Evolutionary conservation across 805 yeast species (phyloP), one percentile per base, ranked within the genome.

Genomic region (Wickerhamia fluorescens): DNA sequence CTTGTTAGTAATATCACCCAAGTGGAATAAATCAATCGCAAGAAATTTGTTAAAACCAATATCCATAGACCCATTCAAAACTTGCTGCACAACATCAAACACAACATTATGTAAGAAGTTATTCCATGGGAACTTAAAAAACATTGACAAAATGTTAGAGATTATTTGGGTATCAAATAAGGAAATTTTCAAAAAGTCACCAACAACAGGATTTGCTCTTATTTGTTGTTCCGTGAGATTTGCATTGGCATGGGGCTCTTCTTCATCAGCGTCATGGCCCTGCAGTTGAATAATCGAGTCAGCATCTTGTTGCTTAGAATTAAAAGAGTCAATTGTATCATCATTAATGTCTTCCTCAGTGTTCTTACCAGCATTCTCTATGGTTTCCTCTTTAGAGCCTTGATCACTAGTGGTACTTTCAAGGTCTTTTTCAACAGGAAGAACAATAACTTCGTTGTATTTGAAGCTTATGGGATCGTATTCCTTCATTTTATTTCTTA

Each of bases 21-120:
- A 43, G 24, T 56, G 78, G 51, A 83, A 77, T 30, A 83, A 56
- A 42, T 85, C 89, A 29, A 59, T 59, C 14, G 69, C 66, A 36
- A 64, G 45, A 29, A 57, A 63, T 42, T 61, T 61, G 44, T 64
- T 64, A 48, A 61, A 63, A n/a, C 69, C 69, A 47, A 64, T 62
- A 28, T 62, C 69, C 68, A 64, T 64, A 6, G 66, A 58, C 6
- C 71, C 71, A 41, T 64, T 63, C 34, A 64, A 47, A 2, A 64
- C 66, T 44, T 64, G 71, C 36, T 64, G 71, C 15, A 64, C 69
- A 27, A 64, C 60, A 37, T 64, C 71, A 40, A 64, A 64, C 7
- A 64, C 69, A 11, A 64, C 71, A 31, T 64, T 64, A 46, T 64
- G 71, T 26, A 63, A 49, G 34, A 64, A 64, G 36, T 64, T 64